Evolutionary conservation across 73 alveolate species (phyloP), one percentile per base, ranked within the genome.

Genomic region (Durusdinium trenchii): DNA sequence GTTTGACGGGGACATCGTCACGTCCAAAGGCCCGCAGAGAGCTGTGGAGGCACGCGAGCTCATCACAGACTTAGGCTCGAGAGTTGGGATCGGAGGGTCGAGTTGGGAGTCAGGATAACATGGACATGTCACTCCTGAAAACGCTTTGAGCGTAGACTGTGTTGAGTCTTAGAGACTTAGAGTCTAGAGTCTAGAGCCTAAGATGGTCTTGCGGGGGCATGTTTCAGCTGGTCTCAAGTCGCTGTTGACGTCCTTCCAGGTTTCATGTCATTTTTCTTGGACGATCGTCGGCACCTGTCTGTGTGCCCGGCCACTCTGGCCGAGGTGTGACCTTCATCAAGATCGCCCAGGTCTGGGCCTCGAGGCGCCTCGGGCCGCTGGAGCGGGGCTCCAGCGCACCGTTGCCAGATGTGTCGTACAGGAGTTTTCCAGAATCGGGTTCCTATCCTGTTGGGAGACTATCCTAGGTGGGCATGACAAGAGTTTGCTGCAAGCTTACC

Each of bases 251-350:
- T n/a, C n/a, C n/a, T n/a, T n/a, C n/a, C n/a, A n/a, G n/a, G n/a
- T n/a, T n/a, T n/a, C n/a, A n/a, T 57, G 71, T 18, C 26, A 26
- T 57, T 14, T 14, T 18, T 18, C 26, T 14, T 57, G 71, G 71
- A 57, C 71, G 71, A 57, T 18, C 14, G n/a, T n/a, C n/a, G n/a
- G n/a, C n/a, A n/a, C n/a, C n/a, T 18, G 71, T 26, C 14, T 26
- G 71, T 57, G 71, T 14, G 26, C 14, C 35, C 35, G 26, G 35
- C 38, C 35, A 42, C n/a, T n/a, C n/a, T n/a, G n/a, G n/a, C n/a
- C n/a, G n/a, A n/a, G 99, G 99, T 32, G 93, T 75, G 51, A 75
- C 99, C 82, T 93, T 93, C 99, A 93, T 93, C 99, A 93, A 93
- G 99, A 93, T 93, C 50, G 99, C 93, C 48, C 99, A 93, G 76